Percentiles rank a stretch among this genome's conserved stretches.
Conservation (phyloP, 2,329 filamentous ascomycete species). For the Aspergillus candidus region DNA sequence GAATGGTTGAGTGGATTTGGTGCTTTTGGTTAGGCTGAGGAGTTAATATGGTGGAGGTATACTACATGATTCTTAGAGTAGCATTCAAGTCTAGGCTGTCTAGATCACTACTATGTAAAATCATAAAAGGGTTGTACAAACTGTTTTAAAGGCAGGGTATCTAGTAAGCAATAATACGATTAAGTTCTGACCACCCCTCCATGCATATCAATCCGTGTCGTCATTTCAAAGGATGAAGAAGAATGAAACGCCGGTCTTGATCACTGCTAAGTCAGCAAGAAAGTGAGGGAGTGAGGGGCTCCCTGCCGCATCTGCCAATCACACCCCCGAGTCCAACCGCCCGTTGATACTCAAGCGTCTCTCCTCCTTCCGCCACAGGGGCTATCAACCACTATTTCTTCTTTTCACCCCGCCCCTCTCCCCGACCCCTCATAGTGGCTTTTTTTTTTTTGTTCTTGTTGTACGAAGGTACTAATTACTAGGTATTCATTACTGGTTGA, state of each 20-base stretch:
- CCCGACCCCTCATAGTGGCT: slow-evolving; percentile 3
- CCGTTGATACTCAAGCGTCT: slow-evolving; percentile 5
- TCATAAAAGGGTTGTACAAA: too few species aligned
- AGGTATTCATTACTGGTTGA: slow-evolving; percentile 15
- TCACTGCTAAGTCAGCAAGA: too few species aligned
- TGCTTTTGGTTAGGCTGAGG: neutral
- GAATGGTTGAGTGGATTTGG: slow-evolving; percentile 7
- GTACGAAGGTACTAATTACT: too few species aligned
- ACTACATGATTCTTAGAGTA: neutral
- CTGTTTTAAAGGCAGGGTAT: too few species aligned
- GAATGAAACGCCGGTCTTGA: too few species aligned
- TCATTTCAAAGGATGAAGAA: neutral
- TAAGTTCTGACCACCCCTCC: slow-evolving; percentile 4
- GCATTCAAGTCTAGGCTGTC: neutral
- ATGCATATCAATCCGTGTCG: neutral
- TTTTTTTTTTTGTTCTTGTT: neutral
- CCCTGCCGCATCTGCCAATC: slow-evolving; percentile 4
- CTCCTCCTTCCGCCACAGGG: slow-evolving; percentile 3
- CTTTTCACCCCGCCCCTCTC: slow-evolving; percentile 10
- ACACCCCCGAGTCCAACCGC: slow-evolving; percentile 9
- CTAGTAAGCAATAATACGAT: too few species aligned
- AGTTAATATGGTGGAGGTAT: slow-evolving; percentile 1
- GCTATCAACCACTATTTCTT: slow-evolving; percentile 7
- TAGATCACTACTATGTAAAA: neutral
- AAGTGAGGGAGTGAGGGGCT: neutral